Percentiles rank a stretch among this genome's conserved stretches.
Evolutionary conservation across 495 filamentous ascomycete genomes (phyloP).

Genomic region (Sporormia fimetaria): DNA sequence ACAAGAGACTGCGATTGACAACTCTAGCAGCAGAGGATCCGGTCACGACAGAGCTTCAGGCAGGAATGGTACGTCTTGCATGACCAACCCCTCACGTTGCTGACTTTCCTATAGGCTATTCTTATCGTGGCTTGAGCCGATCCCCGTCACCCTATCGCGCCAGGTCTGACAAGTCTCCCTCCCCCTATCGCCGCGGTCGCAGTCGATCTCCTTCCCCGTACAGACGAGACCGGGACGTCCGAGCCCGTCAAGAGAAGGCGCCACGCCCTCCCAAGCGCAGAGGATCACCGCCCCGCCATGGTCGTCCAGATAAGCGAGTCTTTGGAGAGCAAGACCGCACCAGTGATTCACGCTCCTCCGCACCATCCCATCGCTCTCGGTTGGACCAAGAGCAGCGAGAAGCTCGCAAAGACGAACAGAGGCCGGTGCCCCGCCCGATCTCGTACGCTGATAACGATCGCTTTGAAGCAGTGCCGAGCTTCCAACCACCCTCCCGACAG

Average conservation of each 20-base stretch:
- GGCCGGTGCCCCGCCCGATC: constrained; percentile 24
- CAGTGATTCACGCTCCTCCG: constrained; percentile 42
- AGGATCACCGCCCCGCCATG: constrained; percentile 2
- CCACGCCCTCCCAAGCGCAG: constrained; percentile 50
- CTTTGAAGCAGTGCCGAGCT: constrained; percentile 7
- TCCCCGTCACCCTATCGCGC: constrained; percentile 9
- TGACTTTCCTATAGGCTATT: not conserved
- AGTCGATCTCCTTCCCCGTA: constrained; percentile 22
- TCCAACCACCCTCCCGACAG: not conserved
- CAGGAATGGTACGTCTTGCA: not conserved
- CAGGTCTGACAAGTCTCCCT: constrained; percentile 27
- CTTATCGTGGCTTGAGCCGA: constrained; percentile 2
- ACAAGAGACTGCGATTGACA: constrained; percentile 7
- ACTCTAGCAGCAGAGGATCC: constrained; percentile 6
- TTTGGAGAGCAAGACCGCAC: constrained; percentile 31
- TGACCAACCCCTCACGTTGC: no score
- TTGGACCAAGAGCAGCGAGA: not conserved
- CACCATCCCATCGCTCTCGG: constrained; percentile 55
- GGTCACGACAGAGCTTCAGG: not conserved
- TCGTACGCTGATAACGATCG: constrained; percentile 32
- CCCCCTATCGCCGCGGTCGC: constrained; percentile 28
- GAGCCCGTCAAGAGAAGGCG: constrained; percentile 43
- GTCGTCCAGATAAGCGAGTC: constrained; percentile 8
- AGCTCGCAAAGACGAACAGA: constrained; percentile 22
- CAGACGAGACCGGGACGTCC: constrained; percentile 41